Base-by-base conservation (phyloP, 176 grass and related monocot species). In the Aegilops longissima region DNA sequence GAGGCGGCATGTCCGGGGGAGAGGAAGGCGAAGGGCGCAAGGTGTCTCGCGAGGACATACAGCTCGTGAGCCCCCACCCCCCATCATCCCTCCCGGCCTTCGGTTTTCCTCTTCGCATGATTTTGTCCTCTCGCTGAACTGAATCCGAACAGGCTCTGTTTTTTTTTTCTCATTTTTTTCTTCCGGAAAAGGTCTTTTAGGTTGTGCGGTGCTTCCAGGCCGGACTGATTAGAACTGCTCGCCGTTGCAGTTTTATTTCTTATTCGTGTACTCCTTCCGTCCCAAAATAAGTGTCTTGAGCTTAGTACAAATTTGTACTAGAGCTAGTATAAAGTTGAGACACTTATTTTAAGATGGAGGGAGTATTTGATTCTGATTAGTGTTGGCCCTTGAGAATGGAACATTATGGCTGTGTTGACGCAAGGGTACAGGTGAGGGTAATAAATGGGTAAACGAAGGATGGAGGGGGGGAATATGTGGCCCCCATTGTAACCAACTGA, bases 1-100 rank as follows among this genome's bases (percentile, higher is more conserved):
- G 78, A 73, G 86, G 64, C 83, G 88, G 47, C 83, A 92, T 98
- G 92, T 84, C 92, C 18, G 82, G 90, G 21, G 88, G 80, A 69
- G 90, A 91, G 58, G 94, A 96, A 35, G 90, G 89, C 40, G 92
- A 96, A 59, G 88, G 90, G 51, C 94, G 88, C 36, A 98, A 96
- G 83, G 97, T 96, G 59, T 96, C 96, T 63, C 93, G 92, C 49
- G 88, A 98, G 87, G 96, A 98, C 80, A 94, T 98, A 88, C 96
- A 94, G 83, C 92, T 98, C 44, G 96, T 98, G 82, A 96, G 93
- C 33, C 12, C n/a, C 71, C 70, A 3, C 5, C 35, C 1, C 35
- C 20, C 42, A 3, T 59, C 6, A 52, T 8, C 76, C 75, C 34
- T 12, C 76, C 74, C 34, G 8, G 34, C 27, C 45, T 47, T 18